Conservation (phyloP, 2,329 filamentous ascomycete species). For the Simplicillium sp. region DNA sequence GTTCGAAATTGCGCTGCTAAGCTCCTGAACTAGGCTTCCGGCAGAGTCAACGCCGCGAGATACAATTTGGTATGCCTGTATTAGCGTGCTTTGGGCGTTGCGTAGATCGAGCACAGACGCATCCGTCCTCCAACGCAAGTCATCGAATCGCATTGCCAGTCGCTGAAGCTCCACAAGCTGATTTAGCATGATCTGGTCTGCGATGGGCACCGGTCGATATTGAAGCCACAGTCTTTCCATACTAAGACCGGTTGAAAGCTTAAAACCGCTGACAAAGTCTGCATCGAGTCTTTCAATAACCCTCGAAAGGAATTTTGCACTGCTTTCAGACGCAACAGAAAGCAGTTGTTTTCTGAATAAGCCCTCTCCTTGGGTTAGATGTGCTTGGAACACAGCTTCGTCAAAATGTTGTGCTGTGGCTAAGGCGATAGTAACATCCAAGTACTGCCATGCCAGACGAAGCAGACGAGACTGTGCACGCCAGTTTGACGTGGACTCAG, state of each 20-base stretch:
- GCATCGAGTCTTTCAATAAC: conserved; percentile 34
- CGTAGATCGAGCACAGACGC: conserved; percentile 41
- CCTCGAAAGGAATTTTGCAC: conserved; percentile 26
- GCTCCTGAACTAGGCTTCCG: conserved; percentile 36
- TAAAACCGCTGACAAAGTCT: conserved; percentile 61
- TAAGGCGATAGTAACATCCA: conserved; percentile 42
- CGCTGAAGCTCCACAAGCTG: conserved; percentile 41
- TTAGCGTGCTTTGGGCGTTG: conserved; percentile 43
- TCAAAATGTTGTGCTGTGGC: conserved; percentile 40
- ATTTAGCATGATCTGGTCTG: conserved; percentile 32
- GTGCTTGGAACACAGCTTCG: conserved; percentile 55
- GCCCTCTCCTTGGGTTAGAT: conserved; percentile 41
- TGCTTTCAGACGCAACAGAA: conserved; percentile 11
- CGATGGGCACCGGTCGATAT: conserved; percentile 55
- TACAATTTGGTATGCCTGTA: conserved; percentile 46
- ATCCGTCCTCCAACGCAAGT: conserved; percentile 47
- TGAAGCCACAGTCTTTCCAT: conserved; percentile 73
- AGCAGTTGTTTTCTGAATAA: conserved; percentile 26
- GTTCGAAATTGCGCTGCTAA: conserved; percentile 40
- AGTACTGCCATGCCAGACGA: conserved; percentile 37
- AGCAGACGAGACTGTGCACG: conserved; percentile 21
- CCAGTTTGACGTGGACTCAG: conserved; percentile 6
- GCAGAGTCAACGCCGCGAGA: conserved; percentile 29
- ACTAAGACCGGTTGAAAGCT: conserved; percentile 62
- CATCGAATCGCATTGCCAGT: conserved; percentile 51